Conservation (phyloP, 1,284 basidiomycete species). For the Ustilago trichophora region DNA sequence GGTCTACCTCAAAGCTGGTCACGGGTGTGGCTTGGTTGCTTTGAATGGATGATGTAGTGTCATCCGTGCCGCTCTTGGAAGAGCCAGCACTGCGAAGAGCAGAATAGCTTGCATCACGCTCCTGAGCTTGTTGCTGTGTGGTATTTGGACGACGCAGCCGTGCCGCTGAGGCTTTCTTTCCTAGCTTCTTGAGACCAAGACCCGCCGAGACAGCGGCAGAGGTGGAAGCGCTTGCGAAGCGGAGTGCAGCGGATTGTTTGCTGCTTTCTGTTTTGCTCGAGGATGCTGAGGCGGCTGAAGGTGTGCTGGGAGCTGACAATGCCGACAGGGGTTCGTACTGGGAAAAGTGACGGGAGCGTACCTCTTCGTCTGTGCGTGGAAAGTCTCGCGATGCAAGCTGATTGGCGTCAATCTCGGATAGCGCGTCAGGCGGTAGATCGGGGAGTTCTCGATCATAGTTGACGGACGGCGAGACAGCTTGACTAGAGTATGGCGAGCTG, state of each 20-base stretch:
- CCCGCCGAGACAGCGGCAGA: constrained; percentile 47
- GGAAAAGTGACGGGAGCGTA: constrained; percentile 28
- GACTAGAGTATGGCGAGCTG: constrained; percentile 17
- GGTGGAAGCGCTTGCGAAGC: constrained; percentile 35
- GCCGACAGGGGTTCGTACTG: constrained; percentile 10
- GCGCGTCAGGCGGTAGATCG: constrained; percentile 30
- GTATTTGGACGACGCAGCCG: constrained; percentile 28
- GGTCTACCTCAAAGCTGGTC: not conserved
- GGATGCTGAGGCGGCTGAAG: not conserved
- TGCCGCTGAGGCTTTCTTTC: constrained; percentile 48
- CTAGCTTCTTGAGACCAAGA: constrained; percentile 47
- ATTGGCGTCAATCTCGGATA: constrained; percentile 14
- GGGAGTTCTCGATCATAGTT: constrained; percentile 40
- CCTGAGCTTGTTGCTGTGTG: constrained; percentile 16
- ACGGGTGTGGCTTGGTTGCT: not conserved
- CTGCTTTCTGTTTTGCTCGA: constrained; percentile 1
- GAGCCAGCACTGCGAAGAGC: constrained; percentile 6
- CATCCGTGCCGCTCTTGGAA: not conserved
- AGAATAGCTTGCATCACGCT: constrained; percentile 25
- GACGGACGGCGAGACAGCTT: constrained; percentile 23
- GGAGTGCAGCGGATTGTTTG: constrained; percentile 23
- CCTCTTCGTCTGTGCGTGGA: constrained; percentile 28
- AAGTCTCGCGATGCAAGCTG: constrained; percentile 3
- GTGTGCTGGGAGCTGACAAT: not conserved
- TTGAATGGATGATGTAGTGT: not conserved